These are phyloP conservation scores for Rasamsonia emersonii DNA, from an alignment of 2,329 filamentous ascomycete genomes.

Conservation along the genomic window DNA sequence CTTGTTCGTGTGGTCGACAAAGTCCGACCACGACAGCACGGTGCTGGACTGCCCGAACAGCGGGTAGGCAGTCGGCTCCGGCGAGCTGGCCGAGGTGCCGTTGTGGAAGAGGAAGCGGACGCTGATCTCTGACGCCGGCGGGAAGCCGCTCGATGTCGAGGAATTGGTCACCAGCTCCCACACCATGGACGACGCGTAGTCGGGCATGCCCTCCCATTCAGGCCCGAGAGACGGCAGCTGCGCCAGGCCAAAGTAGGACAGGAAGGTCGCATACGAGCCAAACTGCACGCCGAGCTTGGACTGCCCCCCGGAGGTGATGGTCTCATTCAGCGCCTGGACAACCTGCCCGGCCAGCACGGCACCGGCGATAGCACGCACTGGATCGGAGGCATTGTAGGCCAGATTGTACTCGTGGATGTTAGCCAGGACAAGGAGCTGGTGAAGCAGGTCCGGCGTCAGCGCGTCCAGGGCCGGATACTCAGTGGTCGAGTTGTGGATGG, in stretches of 20 bases:
- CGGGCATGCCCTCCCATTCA: constrained; percentile 68
- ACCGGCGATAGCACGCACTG: constrained; percentile 44
- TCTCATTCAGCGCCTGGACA: constrained; percentile 37
- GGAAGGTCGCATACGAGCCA: constrained; percentile 53
- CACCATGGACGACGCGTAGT: constrained; percentile 73
- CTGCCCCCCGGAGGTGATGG: constrained; percentile 28
- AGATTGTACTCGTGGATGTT: constrained; percentile 74
- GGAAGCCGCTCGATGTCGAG: constrained; percentile 23
- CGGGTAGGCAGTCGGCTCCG: constrained; percentile 46
- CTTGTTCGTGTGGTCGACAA: constrained; percentile 53
- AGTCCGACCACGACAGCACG: constrained; percentile 59
- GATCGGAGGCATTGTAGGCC: constrained; percentile 59
- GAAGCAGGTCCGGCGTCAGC: constrained; percentile 51
- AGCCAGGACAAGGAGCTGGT: constrained; percentile 63
- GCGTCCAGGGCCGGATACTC: constrained; percentile 52
- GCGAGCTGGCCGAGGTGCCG: constrained; percentile 42
- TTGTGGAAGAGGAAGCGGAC: constrained; percentile 58
- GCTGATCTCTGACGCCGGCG: constrained; percentile 41
- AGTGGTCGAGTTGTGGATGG: constrained; percentile 50
- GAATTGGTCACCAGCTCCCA: constrained; percentile 60
- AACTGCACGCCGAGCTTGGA: constrained; percentile 47
- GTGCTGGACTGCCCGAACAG: constrained; percentile 50
- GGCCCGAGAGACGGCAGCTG: constrained; percentile 41
- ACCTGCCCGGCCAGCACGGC: constrained; percentile 59
- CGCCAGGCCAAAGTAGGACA: constrained; percentile 54